phyloP scores from a whole-genome alignment of 768 basidiomycete genomes.

The Agrocybe chaxingu region DNA sequence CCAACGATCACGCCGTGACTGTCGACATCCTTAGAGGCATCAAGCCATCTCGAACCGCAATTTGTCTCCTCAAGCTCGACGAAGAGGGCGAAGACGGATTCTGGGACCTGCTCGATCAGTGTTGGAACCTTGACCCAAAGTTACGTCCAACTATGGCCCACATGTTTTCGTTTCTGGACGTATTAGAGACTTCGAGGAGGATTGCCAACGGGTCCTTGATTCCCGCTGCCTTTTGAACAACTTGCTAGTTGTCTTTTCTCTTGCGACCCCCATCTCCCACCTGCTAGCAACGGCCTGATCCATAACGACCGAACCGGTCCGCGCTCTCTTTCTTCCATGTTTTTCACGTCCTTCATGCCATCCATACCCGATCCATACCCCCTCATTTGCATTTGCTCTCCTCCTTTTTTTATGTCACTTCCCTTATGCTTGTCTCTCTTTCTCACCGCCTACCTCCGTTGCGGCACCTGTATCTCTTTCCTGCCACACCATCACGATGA shows the following conservation, averaged over 20 bases:
- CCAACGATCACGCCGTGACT: slow-evolving; percentile 54
- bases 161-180: slow-evolving; percentile 28
- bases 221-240: background rate
- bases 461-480: no score
- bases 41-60: slow-evolving; percentile 37
- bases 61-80: slow-evolving; percentile 22
- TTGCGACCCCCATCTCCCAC: background rate
- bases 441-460: no score
- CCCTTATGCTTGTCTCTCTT: no score
- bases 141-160: slow-evolving; percentile 43
- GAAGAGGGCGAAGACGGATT: slow-evolving; percentile 31
- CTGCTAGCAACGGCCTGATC: no score
- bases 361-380: background rate
- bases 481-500: no score
- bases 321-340: background rate
- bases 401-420: no score
- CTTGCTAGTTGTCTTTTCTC: background rate
- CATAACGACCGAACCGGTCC: no score
- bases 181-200: slow-evolving; percentile 14
- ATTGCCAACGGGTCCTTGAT: background rate
- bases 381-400: background rate
- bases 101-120: slow-evolving; percentile 41
- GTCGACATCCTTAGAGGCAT: slow-evolving; percentile 53
- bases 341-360: background rate
- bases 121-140: slow-evolving; percentile 38